Conservation (phyloP, 148 eudicot genomes). For the Rhododendron ovatum region DNA sequence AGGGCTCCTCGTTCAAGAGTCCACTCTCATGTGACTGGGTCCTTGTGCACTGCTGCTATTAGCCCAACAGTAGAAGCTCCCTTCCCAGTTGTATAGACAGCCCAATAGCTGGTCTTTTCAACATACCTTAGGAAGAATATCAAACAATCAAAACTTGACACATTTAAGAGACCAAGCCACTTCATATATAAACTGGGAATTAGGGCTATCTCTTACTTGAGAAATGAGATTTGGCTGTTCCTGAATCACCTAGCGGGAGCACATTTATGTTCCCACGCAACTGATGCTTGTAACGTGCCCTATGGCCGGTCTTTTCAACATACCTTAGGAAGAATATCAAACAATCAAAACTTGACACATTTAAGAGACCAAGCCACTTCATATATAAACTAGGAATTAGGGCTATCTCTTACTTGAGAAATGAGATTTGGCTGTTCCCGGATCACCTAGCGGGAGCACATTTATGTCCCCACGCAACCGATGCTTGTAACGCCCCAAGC, state of each 20-base stretch:
- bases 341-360: background rate
- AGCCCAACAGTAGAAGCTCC: slow-evolving; percentile 99
- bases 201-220: slow-evolving; percentile 51
- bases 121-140: slow-evolving; percentile 49
- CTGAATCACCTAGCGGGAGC: slow-evolving; percentile 92
- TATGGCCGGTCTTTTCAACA: slow-evolving; percentile 93
- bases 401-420: slow-evolving; percentile 64
- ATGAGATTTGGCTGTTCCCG: slow-evolving; percentile 98
- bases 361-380: background rate
- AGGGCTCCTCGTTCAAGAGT: slow-evolving; percentile 99
- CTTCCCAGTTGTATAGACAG: slow-evolving; percentile 95
- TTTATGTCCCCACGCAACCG: slow-evolving; percentile 91
- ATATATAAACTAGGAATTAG: background rate
- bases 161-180: background rate
- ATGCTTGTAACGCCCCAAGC: too few relatives aligned
- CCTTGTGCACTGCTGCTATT: slow-evolving; percentile 96
- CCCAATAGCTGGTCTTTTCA: slow-evolving; percentile 96
- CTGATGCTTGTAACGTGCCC: too few relatives aligned
- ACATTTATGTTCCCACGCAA: slow-evolving; percentile 92
- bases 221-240: slow-evolving; percentile 97
- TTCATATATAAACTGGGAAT: background rate
- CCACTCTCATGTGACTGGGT: slow-evolving; percentile 97
- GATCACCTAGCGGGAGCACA: slow-evolving; percentile 91
- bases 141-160: background rate
- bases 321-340: slow-evolving; percentile 39